Base-by-base conservation (phyloP, 2,329 filamentous ascomycete species). In the Claviceps citrina region DNA sequence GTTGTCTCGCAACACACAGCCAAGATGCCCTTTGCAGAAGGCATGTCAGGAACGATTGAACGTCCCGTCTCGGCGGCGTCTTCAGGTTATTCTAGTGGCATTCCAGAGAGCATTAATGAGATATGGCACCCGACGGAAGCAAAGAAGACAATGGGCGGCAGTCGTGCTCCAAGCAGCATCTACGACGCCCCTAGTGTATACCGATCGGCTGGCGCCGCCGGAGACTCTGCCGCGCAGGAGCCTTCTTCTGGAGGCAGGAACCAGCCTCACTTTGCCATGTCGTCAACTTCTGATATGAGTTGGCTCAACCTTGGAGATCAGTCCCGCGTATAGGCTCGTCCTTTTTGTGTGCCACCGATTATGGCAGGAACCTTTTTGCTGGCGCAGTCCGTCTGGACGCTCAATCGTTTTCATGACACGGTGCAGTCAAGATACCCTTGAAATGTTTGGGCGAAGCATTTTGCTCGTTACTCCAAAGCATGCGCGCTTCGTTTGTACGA, bases 281-380 rank as follows among this genome's bases (percentile, higher is more conserved):
- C 70, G 36, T 56, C 65, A 20, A 64, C 63, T 6, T 70, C 68
- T 38, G 82, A 86, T 56, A 83, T 86, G 78, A 84, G 79, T 59
- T 87, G 82, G 82, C 61, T 87, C 46, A 85, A 86, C 52, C 66
- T 86, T 15, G 77, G 76, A 35, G 70, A 71, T 28, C 53, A 56
- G 28, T 46, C 51, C 31, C 54, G 51, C 44, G 35, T 42, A 30
- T 44, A 39, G 27, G 22, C 22, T 28, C 13, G 4, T 19, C 8
- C 7, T 18, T 19, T 18, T 24, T 25, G 12, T 32, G 28, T 12
- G 18, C 22, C 20, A 24, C 16, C 24, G 10, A 20, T 35, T 31
- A 18, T 22, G 12, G 25, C 12, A 18, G 18, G n/a, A 35, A 30
- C 9, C 22, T 24, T 22, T 33, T 12, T 32, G 5, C n/a, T 22